phyloP scores from a whole-genome alignment of 768 basidiomycete genomes.

The Tubosaeta brunneosetosa region DNA sequence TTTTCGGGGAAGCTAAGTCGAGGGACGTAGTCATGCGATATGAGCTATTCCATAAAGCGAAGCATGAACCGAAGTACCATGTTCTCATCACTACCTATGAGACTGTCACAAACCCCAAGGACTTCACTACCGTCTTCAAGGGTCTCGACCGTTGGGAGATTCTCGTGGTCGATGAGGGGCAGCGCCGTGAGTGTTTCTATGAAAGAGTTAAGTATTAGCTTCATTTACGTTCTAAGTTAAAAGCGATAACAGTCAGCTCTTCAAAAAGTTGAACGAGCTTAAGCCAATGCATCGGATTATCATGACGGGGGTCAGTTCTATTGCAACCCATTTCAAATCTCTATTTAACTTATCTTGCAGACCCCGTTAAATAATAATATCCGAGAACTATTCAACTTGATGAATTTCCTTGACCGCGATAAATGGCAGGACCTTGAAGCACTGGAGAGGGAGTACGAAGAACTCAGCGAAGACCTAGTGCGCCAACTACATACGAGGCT shows the following conservation, averaged over 20 bases:
- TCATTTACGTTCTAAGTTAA: conserved; percentile 55
- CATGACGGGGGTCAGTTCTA: conserved; percentile 70
- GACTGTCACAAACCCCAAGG: conserved; percentile 61
- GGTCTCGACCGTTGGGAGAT: conserved; percentile 86
- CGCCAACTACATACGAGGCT: conserved; percentile 74
- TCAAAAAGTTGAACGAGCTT: conserved; percentile 77
- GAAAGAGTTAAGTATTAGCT: background rate
- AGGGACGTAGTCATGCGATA: conserved; percentile 77
- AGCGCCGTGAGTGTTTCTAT: conserved; percentile 58
- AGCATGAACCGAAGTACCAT: conserved; percentile 67
- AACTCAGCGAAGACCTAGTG: conserved; percentile 74
- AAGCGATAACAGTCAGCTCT: conserved; percentile 72
- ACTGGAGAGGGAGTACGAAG: conserved; percentile 70
- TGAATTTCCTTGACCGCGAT: conserved; percentile 86
- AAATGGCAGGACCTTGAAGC: conserved; percentile 73
- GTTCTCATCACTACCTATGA: conserved; percentile 94
- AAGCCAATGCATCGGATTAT: conserved; percentile 76
- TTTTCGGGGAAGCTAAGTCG: conserved; percentile 74
- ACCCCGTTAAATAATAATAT: conserved; percentile 98
- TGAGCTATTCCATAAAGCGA: conserved; percentile 66
- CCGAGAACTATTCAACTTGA: conserved; percentile 91
- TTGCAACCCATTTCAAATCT: background rate
- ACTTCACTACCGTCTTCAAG: conserved; percentile 74
- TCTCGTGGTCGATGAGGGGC: conserved; percentile 92
- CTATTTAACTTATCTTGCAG: conserved; percentile 29